A percentile compares a stretch with the other conserved stretches of the same genome.
Evolutionary conservation across 768 basidiomycete species (phyloP).

Genomic region (Leucocoprinus leucothites): DNA sequence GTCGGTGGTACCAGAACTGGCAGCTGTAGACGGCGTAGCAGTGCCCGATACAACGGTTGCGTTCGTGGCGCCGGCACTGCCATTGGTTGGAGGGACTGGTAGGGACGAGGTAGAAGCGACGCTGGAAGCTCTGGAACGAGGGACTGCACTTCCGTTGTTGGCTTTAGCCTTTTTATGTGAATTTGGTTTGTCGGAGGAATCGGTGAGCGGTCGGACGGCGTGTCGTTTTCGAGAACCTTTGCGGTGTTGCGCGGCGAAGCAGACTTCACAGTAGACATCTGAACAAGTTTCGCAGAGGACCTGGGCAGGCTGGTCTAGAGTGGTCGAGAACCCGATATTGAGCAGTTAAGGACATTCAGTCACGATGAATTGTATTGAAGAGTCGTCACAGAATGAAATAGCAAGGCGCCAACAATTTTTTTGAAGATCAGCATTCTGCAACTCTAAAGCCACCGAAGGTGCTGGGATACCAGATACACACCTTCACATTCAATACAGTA

Average conservation of each 20-base stretch:
- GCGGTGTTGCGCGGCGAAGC: slow-evolving; percentile 80
- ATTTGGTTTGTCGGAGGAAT: slow-evolving; percentile 6
- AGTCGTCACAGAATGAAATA: too few relatives aligned
- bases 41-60: neutral
- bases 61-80: neutral
- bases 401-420: too few relatives aligned
- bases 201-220: slow-evolving; percentile 42
- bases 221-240: slow-evolving; percentile 77
- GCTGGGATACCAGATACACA: slow-evolving; percentile 24
- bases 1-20: neutral
- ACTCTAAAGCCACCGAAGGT: neutral
- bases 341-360: neutral
- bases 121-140: slow-evolving; percentile 2
- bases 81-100: neutral
- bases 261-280: slow-evolving; percentile 81
- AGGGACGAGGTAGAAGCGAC: neutral
- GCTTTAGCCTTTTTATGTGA: slow-evolving; percentile 27
- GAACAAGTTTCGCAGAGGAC: slow-evolving; percentile 67
- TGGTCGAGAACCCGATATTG: neutral
- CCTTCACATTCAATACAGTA: slow-evolving; percentile 88
- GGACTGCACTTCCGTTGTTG: slow-evolving; percentile 17
- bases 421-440: neutral
- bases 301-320: slow-evolving; percentile 78
- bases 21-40: slow-evolving; percentile 6
- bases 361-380: slow-evolving; percentile 3